Conservation (phyloP, 2,329 filamentous ascomycete species). For the Aspergillus puulaauensis region DNA sequence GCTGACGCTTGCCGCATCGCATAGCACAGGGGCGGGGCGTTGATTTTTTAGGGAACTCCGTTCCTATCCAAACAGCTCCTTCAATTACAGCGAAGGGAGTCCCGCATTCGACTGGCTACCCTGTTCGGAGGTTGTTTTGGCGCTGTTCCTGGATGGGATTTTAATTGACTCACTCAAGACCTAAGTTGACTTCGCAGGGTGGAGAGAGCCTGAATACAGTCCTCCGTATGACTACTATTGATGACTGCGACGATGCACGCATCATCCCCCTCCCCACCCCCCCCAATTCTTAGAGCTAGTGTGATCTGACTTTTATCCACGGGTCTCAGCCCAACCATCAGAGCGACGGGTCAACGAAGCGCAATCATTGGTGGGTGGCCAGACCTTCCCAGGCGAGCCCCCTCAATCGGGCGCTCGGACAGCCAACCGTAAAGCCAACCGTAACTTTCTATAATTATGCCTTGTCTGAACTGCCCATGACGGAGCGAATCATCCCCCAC, state of each 20-base stretch:
- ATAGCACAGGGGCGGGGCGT: no score
- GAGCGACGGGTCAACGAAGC: constrained; percentile 2
- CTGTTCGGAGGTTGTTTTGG: neutral
- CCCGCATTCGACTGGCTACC: no score
- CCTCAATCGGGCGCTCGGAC: constrained; percentile 3
- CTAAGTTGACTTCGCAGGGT: neutral
- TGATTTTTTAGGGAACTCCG: no score
- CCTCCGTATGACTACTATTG: neutral
- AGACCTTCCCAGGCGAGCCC: constrained; percentile 1
- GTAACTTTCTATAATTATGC: constrained; percentile 12
- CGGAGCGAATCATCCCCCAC: constrained; percentile 9
- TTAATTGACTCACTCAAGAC: neutral
- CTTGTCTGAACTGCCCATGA: neutral
- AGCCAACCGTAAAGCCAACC: constrained; percentile 4
- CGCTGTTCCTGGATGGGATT: neutral
- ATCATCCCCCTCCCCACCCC: neutral
- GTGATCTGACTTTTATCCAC: constrained; percentile 9
- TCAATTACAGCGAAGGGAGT: no score
- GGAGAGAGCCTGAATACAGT: neutral
- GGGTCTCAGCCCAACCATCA: constrained; percentile 16
- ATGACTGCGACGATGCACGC: neutral
- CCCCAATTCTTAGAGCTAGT: neutral
- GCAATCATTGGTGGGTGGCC: constrained; percentile 15
- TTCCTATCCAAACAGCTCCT: no score
- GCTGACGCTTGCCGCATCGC: no score